Base-by-base conservation (phyloP, 345 rosid genomes). In the Abelmoschus esculentus region DNA sequence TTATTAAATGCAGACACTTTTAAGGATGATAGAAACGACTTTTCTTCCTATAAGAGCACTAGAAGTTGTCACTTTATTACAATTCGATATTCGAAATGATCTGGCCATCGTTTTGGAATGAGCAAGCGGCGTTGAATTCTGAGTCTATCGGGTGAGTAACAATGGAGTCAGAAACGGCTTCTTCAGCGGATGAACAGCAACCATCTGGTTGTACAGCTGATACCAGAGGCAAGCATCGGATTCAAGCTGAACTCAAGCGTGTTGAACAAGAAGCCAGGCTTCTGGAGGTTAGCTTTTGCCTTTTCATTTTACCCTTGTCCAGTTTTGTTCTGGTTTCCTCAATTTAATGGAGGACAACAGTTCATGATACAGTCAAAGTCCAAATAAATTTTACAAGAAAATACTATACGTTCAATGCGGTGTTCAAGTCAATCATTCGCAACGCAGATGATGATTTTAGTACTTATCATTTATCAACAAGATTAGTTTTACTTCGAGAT, bases 211-310 rank as follows among this genome's bases (percentile, higher is more conserved):
- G 72, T 50, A 83, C 77, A 1, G 44, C 85, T 63, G 92, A 85
- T 67, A 86, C 80, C 6, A 78, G 89, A 49, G 91, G 96, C 28
- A 88, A 76, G 81, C 93, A 90, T 79, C 81, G 85, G 81, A 77
- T 90, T 82, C 86, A 82, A 44, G 96, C 93, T 3, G 89, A 90
- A 72, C 83, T 88, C 62, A 85, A 84, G 77, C 91, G 91, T 38
- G 84, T 86, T 61, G 86, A 90, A 69, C 93, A 88, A 77, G 96
- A 90, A 75, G 62, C 80, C 66, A 75, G 2, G 28, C 86, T 82
- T 78, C 78, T 86, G 19, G 81, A 90, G 91, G 93, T 90, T 31
- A 7, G 72, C 47, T 63, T 50, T 7, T 18, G 17, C 8, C 18
- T 10, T 12, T 19, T 19, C 3, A 42, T 42, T 42, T 42, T 42